Evolutionary conservation across 73 alveolate species (phyloP), one percentile per base, ranked within the genome.

Genomic region (Breviolum minutum): DNA sequence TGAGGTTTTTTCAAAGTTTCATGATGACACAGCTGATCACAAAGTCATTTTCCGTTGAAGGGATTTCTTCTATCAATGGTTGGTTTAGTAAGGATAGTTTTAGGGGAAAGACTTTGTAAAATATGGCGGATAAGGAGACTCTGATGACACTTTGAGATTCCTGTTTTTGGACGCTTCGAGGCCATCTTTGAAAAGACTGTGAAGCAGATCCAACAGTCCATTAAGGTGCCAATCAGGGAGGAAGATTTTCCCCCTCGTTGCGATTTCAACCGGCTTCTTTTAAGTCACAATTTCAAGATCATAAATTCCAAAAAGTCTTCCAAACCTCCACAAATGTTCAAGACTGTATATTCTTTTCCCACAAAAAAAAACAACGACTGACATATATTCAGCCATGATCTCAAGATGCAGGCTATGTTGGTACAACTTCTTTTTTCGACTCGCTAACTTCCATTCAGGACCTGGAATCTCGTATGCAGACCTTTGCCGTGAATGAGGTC

Each of bases 401-500:
- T 19, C 83, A 17, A 73, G 54, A 2, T 73, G 83, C 2, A 13
- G 83, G 7, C 12, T 2, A 19, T 73, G 30, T 19, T 13, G 10
- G n/a, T n/a, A 6, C 62, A 13, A 7, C 14, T n/a, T n/a, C 20
- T 77, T 29, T n/a, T 77, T 19, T 12, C 22, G 24, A 26, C 63
- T 10, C 7, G 69, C 0, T 19, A 12, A 27, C 71, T 2, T 22
- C 13, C 11, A 81, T 6, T 16, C 77, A 90, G 97, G 97, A 92
- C 48, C 48, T 92, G 29, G 98, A 92, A 40, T 60, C 9, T 13
- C 98, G 98, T 62, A 73, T 92, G 91, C 89, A 92, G 62, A 32
- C 19, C 80, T 92, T 92, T 62, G 98, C 98, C 12, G 62, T 81
- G 29, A 27, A 26, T 22, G 98, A 92, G 98, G 96, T 60, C 13